Evolutionary conservation across 768 basidiomycete genomes (phyloP).

Genomic region (Boletus subparvulus): DNA sequence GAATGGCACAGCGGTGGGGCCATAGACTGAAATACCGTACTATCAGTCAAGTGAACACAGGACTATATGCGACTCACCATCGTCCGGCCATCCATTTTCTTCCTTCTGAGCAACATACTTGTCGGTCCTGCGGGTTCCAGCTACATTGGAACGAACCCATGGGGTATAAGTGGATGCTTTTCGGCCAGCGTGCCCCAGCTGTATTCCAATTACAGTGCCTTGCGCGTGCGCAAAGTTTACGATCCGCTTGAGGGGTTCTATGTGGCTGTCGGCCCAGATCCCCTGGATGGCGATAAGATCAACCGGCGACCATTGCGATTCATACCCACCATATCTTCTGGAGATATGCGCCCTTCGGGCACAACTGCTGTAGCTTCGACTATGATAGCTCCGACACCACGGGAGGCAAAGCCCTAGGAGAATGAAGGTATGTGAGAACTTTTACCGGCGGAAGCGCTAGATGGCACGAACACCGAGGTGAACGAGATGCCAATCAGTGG

Average conservation of each 20-base stretch:
- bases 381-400: slow-evolving; percentile 68
- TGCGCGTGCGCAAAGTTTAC: slow-evolving; percentile 74
- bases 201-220: slow-evolving; percentile 70
- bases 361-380: slow-evolving; percentile 75
- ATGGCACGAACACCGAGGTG: slow-evolving; percentile 57
- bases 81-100: slow-evolving; percentile 69
- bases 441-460: not conserved
- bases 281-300: slow-evolving; percentile 37
- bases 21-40: slow-evolving; percentile 47
- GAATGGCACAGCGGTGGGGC: slow-evolving; percentile 59
- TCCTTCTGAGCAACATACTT: slow-evolving; percentile 42
- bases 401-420: slow-evolving; percentile 57
- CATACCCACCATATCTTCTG: slow-evolving; percentile 62
- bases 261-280: slow-evolving; percentile 76
- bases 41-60: not conserved
- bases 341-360: slow-evolving; percentile 75
- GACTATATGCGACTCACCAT: slow-evolving; percentile 39
- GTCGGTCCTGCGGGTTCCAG: slow-evolving; percentile 31
- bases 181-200: slow-evolving; percentile 71
- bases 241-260: slow-evolving; percentile 65
- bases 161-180: slow-evolving; percentile 73
- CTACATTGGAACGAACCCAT: slow-evolving; percentile 51
- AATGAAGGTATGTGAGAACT: not conserved
- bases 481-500: slow-evolving; percentile 82
- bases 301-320: not conserved